Conservation (phyloP, 345 rosid species). For the Gossypium thurberi region DNA sequence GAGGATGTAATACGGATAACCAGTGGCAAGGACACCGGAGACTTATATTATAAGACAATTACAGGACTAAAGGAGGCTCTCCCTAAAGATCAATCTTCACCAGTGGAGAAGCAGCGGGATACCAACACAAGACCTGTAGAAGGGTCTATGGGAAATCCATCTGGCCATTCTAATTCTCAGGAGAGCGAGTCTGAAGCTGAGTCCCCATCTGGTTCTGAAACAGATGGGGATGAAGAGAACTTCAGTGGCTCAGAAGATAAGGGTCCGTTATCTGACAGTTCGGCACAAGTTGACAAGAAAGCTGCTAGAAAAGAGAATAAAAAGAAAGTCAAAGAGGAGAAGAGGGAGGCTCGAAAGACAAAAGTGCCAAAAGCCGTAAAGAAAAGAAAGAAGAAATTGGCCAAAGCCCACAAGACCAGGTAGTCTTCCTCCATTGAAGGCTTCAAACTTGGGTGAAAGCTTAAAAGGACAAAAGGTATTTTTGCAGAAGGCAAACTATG, state of each 20-base stretch:
- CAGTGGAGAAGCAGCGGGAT: constrained; percentile 13
- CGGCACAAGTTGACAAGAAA: constrained; percentile 41
- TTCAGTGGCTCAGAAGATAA: constrained; percentile 30
- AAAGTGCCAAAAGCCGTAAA: constrained; percentile 84
- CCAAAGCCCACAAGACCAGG: constrained; percentile 41
- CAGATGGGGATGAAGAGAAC: constrained; percentile 35
- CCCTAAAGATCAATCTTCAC: constrained; percentile 22
- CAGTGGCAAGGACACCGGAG: constrained; percentile 69
- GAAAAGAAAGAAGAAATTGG: constrained; percentile 81
- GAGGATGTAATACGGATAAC: constrained; percentile 66
- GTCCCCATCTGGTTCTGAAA: constrained; percentile 22
- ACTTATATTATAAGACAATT: constrained; percentile 70
- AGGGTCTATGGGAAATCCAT: constrained; percentile 10
- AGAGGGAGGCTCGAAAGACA: constrained; percentile 76
- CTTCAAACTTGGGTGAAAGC: not conserved
- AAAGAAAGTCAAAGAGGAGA: constrained; percentile 95
- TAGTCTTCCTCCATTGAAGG: constrained; percentile 12
- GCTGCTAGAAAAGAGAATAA: constrained; percentile 92
- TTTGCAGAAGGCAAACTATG: not conserved
- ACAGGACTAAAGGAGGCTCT: constrained; percentile 80
- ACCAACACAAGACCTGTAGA: constrained; percentile 12
- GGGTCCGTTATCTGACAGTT: constrained; percentile 17
- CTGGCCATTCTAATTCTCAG: constrained; percentile 5
- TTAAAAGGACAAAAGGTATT: not conserved
- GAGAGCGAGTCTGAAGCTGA: constrained; percentile 24